Conservation (phyloP, 2,329 filamentous ascomycete genomes). For the Phaeomoniella chlamydospora region DNA sequence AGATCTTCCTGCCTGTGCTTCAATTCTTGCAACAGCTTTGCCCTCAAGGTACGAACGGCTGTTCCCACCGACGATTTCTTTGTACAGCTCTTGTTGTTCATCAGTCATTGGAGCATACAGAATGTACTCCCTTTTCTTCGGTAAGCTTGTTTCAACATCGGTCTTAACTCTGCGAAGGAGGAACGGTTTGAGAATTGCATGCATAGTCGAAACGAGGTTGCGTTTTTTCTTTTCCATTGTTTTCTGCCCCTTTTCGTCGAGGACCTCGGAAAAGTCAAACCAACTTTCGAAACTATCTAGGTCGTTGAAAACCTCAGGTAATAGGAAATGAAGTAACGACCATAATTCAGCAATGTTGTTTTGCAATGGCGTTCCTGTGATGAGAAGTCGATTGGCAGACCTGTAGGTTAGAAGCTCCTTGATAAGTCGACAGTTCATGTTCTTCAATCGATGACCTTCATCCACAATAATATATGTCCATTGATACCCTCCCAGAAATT, state of each 20-base stretch:
- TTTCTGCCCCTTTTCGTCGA: conserved; percentile 60
- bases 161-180: conserved; percentile 79
- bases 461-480: conserved; percentile 99
- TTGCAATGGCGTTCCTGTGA: conserved; percentile 87
- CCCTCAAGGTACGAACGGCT: conserved; percentile 32
- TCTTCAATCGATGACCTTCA: conserved; percentile 94
- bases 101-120: conserved; percentile 83
- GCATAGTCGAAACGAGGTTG: conserved; percentile 72
- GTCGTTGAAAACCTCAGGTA: conserved; percentile 86
- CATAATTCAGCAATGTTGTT: conserved; percentile 93
- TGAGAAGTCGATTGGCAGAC: conserved; percentile 79
- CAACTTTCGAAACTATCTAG: conserved; percentile 86
- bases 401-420: conserved; percentile 76
- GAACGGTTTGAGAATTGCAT: conserved; percentile 84
- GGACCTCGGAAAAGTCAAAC: conserved; percentile 91
- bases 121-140: conserved; percentile 93
- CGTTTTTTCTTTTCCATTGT: conserved; percentile 53
- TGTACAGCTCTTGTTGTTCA: conserved; percentile 83
- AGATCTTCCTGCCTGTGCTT: conserved; percentile 23
- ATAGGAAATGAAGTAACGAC: conserved; percentile 84
- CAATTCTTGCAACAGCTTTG: conserved; percentile 34
- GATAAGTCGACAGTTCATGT: conserved; percentile 84
- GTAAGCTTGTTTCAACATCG: conserved; percentile 81
- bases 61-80: conserved; percentile 72
- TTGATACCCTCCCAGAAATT: conserved; percentile 65